Evolutionary conservation across 805 yeast genomes (phyloP).

Genomic region (Komagataella kurtzmanii): DNA sequence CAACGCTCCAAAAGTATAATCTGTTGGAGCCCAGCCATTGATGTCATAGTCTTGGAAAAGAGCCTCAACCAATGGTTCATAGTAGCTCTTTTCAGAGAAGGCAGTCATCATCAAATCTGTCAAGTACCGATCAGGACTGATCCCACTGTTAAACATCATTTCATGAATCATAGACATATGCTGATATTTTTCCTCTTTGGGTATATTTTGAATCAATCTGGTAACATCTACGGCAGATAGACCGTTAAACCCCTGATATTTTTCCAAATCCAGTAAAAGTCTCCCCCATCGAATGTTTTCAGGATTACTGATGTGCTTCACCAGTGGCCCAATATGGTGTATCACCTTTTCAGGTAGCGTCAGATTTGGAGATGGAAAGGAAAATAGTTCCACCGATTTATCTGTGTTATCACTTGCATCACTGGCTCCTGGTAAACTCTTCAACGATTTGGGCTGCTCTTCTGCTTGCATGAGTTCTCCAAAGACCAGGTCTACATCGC

Average conservation of each 20-base stretch:
- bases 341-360: not conserved
- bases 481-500: slow-evolving; percentile 13
- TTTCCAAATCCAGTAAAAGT: slow-evolving; percentile 3
- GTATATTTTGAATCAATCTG: slow-evolving; percentile 25
- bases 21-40: slow-evolving; percentile 17
- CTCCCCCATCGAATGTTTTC: slow-evolving; percentile 3
- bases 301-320: not conserved
- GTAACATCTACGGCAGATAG: slow-evolving; percentile 20
- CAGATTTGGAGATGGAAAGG: not conserved
- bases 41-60: slow-evolving; percentile 15
- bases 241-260: slow-evolving; percentile 22
- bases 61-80: slow-evolving; percentile 18
- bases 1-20: slow-evolving; percentile 28
- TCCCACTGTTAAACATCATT: slow-evolving; percentile 21
- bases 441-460: slow-evolving; percentile 4
- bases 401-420: not conserved
- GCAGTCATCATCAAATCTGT: slow-evolving; percentile 23
- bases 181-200: slow-evolving; percentile 19
- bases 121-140: slow-evolving; percentile 18
- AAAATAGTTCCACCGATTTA: not conserved
- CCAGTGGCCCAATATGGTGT: not conserved
- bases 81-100: slow-evolving; percentile 11
- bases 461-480: slow-evolving; percentile 12
- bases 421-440: not conserved
- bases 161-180: slow-evolving; percentile 23